A percentile compares a stretch with the other conserved stretches of the same genome.
Evolutionary conservation across 768 basidiomycete genomes (phyloP).

Genomic region (Peribolospora kevripleyi): DNA sequence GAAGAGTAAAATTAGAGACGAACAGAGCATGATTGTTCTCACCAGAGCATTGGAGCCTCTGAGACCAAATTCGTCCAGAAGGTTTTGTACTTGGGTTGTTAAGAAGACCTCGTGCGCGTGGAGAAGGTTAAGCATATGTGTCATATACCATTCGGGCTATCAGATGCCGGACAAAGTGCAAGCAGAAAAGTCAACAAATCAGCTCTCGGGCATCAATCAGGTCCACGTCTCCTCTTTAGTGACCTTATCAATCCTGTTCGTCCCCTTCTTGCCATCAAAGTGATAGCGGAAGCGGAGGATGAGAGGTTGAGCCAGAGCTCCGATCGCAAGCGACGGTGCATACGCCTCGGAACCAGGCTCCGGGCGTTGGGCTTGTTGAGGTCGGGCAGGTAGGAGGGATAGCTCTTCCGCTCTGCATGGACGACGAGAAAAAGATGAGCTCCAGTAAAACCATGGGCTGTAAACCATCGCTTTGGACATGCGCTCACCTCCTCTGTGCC

Average conservation of each 20-base stretch:
- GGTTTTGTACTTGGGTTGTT: slow-evolving; percentile 42
- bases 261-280: slow-evolving; percentile 63
- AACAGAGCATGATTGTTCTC: slow-evolving; percentile 10
- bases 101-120: slow-evolving; percentile 69
- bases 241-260: slow-evolving; percentile 84
- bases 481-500: no score
- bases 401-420: no score
- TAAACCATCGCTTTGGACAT: no score
- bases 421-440: no score
- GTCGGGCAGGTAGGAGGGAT: no score
- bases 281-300: slow-evolving; percentile 79
- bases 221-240: not conserved
- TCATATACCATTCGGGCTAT: slow-evolving; percentile 94
- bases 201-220: not conserved
- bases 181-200: not conserved
- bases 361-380: not conserved
- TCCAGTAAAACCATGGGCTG: no score
- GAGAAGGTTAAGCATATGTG: slow-evolving; percentile 61
- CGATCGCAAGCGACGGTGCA: slow-evolving; percentile 35
- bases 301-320: slow-evolving; percentile 61
- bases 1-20: not conserved
- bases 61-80: slow-evolving; percentile 42
- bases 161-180: not conserved
- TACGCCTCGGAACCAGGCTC: not conserved
- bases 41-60: slow-evolving; percentile 52